A percentile compares a stretch with the other conserved stretches of the same genome.
Evolutionary conservation across 768 basidiomycete genomes (phyloP).

Genomic region (Gymnopilus dilepis): DNA sequence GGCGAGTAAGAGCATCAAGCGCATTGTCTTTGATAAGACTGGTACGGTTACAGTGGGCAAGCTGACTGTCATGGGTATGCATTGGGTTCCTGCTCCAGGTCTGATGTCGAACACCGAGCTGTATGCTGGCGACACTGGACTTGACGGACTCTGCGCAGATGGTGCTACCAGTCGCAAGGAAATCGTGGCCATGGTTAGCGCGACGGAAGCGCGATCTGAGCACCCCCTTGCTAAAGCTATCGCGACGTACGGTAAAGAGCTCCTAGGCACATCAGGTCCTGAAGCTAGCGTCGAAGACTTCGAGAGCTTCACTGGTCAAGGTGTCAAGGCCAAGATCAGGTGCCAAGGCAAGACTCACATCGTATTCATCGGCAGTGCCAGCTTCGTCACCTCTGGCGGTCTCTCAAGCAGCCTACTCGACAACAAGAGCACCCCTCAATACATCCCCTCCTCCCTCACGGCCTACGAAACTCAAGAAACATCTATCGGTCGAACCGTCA

Average conservation of each 20-base stretch:
- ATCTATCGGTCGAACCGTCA: conserved; percentile 77
- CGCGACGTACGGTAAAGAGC: conserved; percentile 77
- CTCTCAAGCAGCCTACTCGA: conserved; percentile 32
- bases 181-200: conserved; percentile 81
- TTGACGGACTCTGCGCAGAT: conserved; percentile 61
- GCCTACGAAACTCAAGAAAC: conserved; percentile 77
- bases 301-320: conserved; percentile 88
- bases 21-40: conserved; percentile 94
- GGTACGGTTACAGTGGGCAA: conserved; percentile 98
- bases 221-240: conserved; percentile 97
- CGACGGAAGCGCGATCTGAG: conserved; percentile 90
- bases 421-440: conserved; percentile 26
- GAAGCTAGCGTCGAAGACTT: conserved; percentile 71
- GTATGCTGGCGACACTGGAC: conserved; percentile 47
- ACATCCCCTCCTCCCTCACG: conserved; percentile 63
- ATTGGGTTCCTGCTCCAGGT: conserved; percentile 65
- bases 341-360: conserved; percentile 58
- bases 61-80: conserved; percentile 75
- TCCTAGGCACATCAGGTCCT: conserved; percentile 52
- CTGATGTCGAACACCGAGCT: conserved; percentile 38
- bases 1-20: conserved; percentile 81
- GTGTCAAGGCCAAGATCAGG: conserved; percentile 74
- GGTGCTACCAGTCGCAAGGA: conserved; percentile 62
- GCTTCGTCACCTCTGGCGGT: conserved; percentile 66
- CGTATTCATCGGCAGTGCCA: conserved; percentile 76